Evolutionary conservation across 495 filamentous ascomycete genomes (phyloP).

Genomic region (Chaetomidium leptoderma): DNA sequence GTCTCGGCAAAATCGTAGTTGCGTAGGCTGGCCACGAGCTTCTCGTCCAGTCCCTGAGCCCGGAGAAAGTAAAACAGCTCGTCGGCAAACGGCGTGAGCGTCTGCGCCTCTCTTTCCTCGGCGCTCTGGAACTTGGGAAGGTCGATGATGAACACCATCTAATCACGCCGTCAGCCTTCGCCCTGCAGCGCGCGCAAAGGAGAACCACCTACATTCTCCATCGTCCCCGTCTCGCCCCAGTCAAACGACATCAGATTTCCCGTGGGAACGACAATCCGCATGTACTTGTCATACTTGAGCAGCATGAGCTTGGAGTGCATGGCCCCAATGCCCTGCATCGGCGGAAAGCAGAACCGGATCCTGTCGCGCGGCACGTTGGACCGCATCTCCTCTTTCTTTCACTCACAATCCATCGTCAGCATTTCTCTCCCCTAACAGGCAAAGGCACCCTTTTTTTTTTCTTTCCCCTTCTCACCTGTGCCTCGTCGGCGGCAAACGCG

Average conservation of each 20-base stretch:
- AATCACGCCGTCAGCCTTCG: conserved; percentile 5
- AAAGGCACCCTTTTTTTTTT: conserved; percentile 49
- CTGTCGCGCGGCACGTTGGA: conserved; percentile 39
- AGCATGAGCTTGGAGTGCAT: conserved; percentile 94
- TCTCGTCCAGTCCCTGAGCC: conserved; percentile 60
- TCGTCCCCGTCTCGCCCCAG: conserved; percentile 75
- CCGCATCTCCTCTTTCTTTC: conserved; percentile 50
- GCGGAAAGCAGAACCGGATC: conserved; percentile 75
- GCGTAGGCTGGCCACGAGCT: conserved; percentile 53
- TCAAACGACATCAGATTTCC: conserved; percentile 78
- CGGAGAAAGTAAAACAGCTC: conserved; percentile 68
- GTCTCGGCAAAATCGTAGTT: conserved; percentile 76
- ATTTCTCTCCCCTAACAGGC: too few species aligned
- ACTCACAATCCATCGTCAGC: too few species aligned
- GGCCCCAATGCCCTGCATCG: conserved; percentile 45
- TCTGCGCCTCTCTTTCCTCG: conserved; percentile 23
- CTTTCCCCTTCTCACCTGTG: conserved; percentile 36
- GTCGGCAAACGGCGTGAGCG: conserved; percentile 59
- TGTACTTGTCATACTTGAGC: conserved; percentile 61
- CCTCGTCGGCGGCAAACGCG: conserved; percentile 43
- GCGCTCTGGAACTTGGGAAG: conserved; percentile 55
- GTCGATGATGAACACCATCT: conserved; percentile 80
- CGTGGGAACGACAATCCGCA: conserved; percentile 74
- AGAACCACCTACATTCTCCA: conserved; percentile 64
- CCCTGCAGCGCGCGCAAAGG: too few species aligned